Conservation (phyloP, 371 early-diverging fungal species). For the Chytridium lagenaria region DNA sequence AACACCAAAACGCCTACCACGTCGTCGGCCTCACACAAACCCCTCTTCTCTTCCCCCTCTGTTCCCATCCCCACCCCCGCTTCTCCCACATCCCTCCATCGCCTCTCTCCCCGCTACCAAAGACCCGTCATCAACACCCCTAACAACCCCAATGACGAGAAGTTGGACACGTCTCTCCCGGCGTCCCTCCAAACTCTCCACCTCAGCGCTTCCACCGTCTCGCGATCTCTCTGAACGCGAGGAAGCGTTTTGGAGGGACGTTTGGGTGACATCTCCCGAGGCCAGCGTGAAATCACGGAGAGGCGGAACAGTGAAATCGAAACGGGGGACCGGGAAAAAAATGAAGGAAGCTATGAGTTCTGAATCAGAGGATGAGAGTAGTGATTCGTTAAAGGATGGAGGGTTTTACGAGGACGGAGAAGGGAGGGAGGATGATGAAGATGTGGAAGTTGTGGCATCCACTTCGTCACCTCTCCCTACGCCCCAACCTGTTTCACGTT, state of each 20-base stretch:
- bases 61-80: too few species aligned
- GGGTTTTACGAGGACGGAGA: neutral
- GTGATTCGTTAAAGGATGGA: too few species aligned
- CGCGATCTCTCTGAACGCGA: constrained; percentile 11
- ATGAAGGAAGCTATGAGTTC: neutral
- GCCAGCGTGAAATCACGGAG: neutral
- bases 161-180: too few species aligned
- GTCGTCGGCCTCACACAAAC: too few species aligned
- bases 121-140: too few species aligned
- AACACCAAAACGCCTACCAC: too few species aligned
- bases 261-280: constrained; percentile 15
- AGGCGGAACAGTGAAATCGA: neutral
- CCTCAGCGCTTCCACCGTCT: neutral
- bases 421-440: neutral
- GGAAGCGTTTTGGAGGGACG: constrained; percentile 18
- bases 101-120: too few species aligned
- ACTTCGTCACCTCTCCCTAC: neutral
- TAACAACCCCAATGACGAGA: too few species aligned
- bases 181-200: too few species aligned
- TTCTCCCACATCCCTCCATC: too few species aligned
- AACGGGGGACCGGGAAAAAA: neutral
- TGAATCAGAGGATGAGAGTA: neutral
- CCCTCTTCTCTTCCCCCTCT: too few species aligned
- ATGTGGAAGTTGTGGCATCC: neutral
- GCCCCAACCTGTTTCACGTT: neutral